Evolutionary conservation across 192 early-diverging fungal species (phyloP).

Genomic region (Umbelopsis sp.): DNA sequence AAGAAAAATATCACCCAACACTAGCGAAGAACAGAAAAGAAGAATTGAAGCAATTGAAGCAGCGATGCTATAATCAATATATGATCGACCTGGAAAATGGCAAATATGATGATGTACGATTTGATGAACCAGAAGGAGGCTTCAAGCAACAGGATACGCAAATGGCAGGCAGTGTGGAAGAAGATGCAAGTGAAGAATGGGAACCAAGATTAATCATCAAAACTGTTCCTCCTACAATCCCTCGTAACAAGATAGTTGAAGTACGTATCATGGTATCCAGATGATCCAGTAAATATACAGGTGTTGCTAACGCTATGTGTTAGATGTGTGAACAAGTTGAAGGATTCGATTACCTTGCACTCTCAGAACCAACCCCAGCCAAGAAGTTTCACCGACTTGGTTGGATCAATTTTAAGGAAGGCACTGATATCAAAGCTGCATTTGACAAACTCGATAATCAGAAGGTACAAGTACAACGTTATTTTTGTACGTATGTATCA

Average conservation of each 20-base stretch:
- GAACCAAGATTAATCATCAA: constrained; percentile 73
- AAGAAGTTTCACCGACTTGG: constrained; percentile 88
- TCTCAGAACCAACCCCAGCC: constrained; percentile 83
- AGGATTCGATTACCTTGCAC: constrained; percentile 82
- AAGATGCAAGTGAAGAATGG: constrained; percentile 23
- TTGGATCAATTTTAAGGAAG: constrained; percentile 88
- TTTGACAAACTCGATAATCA: constrained; percentile 61
- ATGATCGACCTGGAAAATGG: constrained; percentile 67
- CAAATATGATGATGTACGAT: constrained; percentile 60
- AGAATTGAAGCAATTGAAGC: constrained; percentile 57
- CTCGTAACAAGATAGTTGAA: constrained; percentile 63
- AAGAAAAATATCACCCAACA: constrained; percentile 90
- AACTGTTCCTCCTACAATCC: constrained; percentile 71
- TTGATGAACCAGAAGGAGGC: constrained; percentile 51
- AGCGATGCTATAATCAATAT: constrained; percentile 60
- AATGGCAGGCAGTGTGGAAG: background rate
- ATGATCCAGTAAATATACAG: constrained; percentile 26
- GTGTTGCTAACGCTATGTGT: background rate
- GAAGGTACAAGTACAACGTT: no score
- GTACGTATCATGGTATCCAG: constrained; percentile 41
- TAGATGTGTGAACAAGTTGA: constrained; percentile 68
- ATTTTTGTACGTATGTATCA: no score
- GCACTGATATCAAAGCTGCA: constrained; percentile 79
- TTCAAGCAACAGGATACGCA: background rate
- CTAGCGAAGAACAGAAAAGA: constrained; percentile 53